Evolutionary conservation across 2,329 filamentous ascomycete species (phyloP).

Genomic region (Colletotrichum musae): DNA sequence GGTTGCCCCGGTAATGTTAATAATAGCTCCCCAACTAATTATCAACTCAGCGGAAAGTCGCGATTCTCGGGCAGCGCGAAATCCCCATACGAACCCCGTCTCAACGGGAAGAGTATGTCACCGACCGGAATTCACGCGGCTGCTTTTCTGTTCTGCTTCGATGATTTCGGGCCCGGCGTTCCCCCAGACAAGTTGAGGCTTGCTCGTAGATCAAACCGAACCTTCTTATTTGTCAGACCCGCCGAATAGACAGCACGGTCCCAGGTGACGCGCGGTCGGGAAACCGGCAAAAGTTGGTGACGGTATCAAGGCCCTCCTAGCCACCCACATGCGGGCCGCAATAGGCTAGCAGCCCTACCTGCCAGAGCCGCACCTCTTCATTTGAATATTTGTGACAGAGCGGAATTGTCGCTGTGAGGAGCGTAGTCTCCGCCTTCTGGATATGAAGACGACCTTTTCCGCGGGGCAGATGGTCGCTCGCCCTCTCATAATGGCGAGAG

Average conservation of each 20-base stretch:
- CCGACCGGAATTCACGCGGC: not conserved
- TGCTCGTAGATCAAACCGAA: conserved; percentile 15
- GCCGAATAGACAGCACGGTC: not conserved
- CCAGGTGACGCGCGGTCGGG: conserved; percentile 9
- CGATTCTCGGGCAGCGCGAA: not conserved
- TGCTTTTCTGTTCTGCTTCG: not conserved
- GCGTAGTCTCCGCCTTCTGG: too few relatives aligned
- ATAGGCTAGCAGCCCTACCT: conserved; percentile 2
- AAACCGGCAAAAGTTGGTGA: not conserved
- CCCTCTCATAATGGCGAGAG: too few relatives aligned
- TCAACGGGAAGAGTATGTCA: not conserved
- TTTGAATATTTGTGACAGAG: too few relatives aligned
- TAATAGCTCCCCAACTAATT: conserved; percentile 3
- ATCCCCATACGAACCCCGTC: conserved; percentile 3
- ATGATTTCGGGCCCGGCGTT: not conserved
- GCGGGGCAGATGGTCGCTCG: too few relatives aligned
- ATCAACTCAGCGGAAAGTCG: not conserved
- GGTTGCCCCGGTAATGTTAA: not conserved
- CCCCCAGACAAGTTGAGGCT: not conserved
- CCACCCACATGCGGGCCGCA: not conserved
- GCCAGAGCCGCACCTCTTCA: not conserved
- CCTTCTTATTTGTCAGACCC: conserved; percentile 7
- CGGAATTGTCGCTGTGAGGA: too few relatives aligned
- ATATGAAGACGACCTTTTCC: too few relatives aligned
- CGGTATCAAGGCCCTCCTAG: not conserved